These are phyloP conservation scores for Nannochloris sp. DNA, from an alignment of 139 green algal species.

Conservation along the genomic window DNA sequence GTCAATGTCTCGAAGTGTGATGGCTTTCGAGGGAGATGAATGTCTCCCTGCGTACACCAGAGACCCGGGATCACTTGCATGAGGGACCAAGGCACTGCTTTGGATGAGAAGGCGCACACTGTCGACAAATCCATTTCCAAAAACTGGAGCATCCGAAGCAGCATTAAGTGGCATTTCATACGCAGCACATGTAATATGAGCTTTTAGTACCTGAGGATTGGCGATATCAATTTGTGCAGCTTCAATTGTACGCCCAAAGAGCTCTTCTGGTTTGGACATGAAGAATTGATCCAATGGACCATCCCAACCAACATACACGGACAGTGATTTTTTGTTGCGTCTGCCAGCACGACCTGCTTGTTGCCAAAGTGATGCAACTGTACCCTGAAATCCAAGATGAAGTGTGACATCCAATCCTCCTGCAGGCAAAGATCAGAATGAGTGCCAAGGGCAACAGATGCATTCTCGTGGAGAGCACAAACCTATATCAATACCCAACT, in stretches of 20 bases:
- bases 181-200: constrained; percentile 77
- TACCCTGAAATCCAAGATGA: constrained; percentile 76
- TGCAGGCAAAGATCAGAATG: constrained; percentile 16
- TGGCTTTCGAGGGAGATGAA: constrained; percentile 27
- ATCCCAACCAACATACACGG: constrained; percentile 84
- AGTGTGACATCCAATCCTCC: constrained; percentile 80
- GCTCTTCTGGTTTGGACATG: constrained; percentile 62
- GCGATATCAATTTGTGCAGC: constrained; percentile 56
- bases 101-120: constrained; percentile 1
- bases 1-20: constrained; percentile 74
- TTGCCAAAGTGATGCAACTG: constrained; percentile 63
- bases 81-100: constrained; percentile 20
- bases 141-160: constrained; percentile 17
- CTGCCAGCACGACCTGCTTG: constrained; percentile 82
- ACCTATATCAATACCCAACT: constrained; percentile 90
- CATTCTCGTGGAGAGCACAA: not conserved
- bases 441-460: not conserved
- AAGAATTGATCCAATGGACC: constrained; percentile 93
- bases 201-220: constrained; percentile 59
- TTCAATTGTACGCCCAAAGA: constrained; percentile 77
- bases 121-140: constrained; percentile 5
- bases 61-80: not conserved
- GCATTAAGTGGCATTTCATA: constrained; percentile 49
- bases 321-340: constrained; percentile 55
- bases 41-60: constrained; percentile 53